Percentiles rank a stretch among this genome's conserved stretches.
Conservation (phyloP, 2,329 filamentous ascomycete genomes). For the Emergomyces pasteurianus region DNA sequence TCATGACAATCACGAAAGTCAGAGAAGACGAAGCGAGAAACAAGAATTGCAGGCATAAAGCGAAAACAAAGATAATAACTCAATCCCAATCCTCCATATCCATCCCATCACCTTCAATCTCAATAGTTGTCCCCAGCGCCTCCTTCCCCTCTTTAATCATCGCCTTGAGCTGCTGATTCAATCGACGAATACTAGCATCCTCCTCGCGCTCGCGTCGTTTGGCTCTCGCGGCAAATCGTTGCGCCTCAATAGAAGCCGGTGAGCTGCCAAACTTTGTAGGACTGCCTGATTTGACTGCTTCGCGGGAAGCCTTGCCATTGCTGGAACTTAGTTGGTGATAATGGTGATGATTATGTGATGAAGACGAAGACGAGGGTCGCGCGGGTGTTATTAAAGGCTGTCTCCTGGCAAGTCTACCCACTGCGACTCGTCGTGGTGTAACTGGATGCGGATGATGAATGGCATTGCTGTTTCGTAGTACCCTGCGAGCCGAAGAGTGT, state of each 20-base stretch:
- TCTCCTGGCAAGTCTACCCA: slow-evolving; percentile 4
- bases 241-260: slow-evolving; percentile 47
- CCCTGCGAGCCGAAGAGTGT: slow-evolving; percentile 8
- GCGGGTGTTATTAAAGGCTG: slow-evolving; percentile 10
- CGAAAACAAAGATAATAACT: background rate
- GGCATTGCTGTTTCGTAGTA: slow-evolving; percentile 3
- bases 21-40: background rate
- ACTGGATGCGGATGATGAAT: slow-evolving; percentile 2
- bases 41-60: background rate
- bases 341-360: background rate
- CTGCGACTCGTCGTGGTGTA: slow-evolving; percentile 4
- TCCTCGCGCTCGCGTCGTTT: slow-evolving; percentile 63
- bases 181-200: slow-evolving; percentile 64
- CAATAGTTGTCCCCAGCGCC: slow-evolving; percentile 64
- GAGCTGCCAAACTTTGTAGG: slow-evolving; percentile 19
- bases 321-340: background rate
- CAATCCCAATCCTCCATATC: slow-evolving; percentile 24
- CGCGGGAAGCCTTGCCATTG: slow-evolving; percentile 6
- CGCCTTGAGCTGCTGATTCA: slow-evolving; percentile 67
- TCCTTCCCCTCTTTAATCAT: slow-evolving; percentile 86
- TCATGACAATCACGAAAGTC: background rate
- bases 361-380: slow-evolving; percentile 4
- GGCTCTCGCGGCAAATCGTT: slow-evolving; percentile 58
- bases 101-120: slow-evolving; percentile 43
- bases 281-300: slow-evolving; percentile 15